Evolutionary conservation across 805 yeast genomes (phyloP).

Genomic region (Starmera caribaea): DNA sequence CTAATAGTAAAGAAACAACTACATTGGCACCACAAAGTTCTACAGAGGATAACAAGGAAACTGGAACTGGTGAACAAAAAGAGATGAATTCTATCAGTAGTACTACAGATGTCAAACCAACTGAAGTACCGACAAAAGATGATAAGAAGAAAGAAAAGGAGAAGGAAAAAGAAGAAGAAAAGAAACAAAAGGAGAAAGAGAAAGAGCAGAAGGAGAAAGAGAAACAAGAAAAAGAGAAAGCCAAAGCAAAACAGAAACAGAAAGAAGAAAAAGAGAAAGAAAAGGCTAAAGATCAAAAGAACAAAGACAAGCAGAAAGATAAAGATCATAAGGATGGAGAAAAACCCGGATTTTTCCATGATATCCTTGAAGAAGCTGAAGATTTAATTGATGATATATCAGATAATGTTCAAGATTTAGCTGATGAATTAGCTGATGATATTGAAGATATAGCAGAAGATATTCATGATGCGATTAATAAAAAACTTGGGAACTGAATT

Average conservation of each 20-base stretch:
- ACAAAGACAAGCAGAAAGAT: slow-evolving; percentile 7
- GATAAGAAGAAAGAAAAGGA: slow-evolving; percentile 3
- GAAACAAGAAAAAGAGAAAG: slow-evolving; percentile 17
- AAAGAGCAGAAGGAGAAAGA: slow-evolving; percentile 11
- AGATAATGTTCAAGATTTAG: slow-evolving; percentile 18
- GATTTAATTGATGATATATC: slow-evolving; percentile 18
- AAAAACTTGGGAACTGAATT: background rate
- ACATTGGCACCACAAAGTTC: background rate
- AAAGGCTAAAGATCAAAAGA: slow-evolving; percentile 11
- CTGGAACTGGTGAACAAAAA: background rate
- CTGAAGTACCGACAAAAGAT: no score
- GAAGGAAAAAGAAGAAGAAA: slow-evolving; percentile 3
- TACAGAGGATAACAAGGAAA: background rate
- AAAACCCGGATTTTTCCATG: slow-evolving; percentile 8
- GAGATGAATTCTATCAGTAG: no score
- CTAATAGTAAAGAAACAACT: background rate
- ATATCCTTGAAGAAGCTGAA: slow-evolving; percentile 12
- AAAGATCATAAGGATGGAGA: slow-evolving; percentile 3
- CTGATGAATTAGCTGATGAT: slow-evolving; percentile 11
- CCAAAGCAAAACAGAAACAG: slow-evolving; percentile 5
- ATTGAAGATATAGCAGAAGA: slow-evolving; percentile 6
- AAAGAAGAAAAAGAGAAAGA: slow-evolving; percentile 10
- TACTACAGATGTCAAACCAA: no score
- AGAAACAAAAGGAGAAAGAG: slow-evolving; percentile 4
- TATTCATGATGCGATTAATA: slow-evolving; percentile 7